phyloP scores from a whole-genome alignment of 331 rosid species.

The Stylosanthes scabra region DNA sequence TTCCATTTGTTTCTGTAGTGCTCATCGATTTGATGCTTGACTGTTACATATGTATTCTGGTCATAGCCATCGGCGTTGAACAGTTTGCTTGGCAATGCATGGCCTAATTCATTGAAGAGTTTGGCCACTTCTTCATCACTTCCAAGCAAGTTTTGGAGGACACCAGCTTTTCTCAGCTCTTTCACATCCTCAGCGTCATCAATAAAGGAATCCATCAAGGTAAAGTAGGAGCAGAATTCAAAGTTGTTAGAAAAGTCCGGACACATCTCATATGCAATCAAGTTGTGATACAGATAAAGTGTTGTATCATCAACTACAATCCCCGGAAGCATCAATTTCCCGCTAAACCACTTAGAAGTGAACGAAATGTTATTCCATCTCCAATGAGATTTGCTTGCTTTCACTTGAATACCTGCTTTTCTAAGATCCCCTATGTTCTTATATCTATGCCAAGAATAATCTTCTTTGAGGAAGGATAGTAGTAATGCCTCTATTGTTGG shows the following conservation, averaged over 20 bases:
- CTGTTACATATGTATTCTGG: not conserved
- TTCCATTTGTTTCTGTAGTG: not conserved
- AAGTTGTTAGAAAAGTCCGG: conserved; percentile 25
- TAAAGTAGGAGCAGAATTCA: conserved; percentile 9
- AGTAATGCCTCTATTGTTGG: too few relatives aligned
- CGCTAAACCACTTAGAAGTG: not conserved
- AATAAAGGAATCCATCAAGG: conserved; percentile 37
- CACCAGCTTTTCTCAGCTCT: conserved; percentile 11
- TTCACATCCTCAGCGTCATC: conserved; percentile 33
- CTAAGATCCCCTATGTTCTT: conserved; percentile 29
- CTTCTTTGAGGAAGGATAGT: not conserved
- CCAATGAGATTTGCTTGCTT: too few relatives aligned
- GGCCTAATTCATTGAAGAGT: conserved; percentile 33
- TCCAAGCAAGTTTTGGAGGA: conserved; percentile 13
- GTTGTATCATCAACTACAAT: not conserved
- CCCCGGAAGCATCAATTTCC: conserved; percentile 26
- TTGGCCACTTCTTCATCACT: conserved; percentile 30
- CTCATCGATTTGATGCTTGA: not conserved
- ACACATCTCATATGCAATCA: conserved; percentile 36
- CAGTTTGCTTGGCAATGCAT: conserved; percentile 20
- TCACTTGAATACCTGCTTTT: conserved; percentile 27
- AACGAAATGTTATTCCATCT: not conserved
- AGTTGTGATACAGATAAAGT: not conserved
- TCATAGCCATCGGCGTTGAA: not conserved
- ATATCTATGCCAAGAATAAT: conserved; percentile 8